Evolutionary conservation across 2,329 filamentous ascomycete genomes (phyloP).

Genomic region (Nannizziopsis arthrosporioides): DNA sequence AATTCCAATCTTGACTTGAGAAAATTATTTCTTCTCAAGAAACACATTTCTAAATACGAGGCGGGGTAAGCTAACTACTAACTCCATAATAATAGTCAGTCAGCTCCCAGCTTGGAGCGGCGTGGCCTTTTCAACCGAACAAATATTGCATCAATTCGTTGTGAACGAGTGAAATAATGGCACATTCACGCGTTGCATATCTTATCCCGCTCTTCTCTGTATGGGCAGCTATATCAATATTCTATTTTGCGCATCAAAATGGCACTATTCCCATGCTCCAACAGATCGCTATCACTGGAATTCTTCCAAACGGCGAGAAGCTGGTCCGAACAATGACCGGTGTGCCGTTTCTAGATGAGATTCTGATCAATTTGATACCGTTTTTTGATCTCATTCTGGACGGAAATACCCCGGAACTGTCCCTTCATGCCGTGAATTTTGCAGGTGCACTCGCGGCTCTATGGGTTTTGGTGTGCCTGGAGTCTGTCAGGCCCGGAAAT

Average conservation of each 20-base stretch:
- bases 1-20: too few species aligned
- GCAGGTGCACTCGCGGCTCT: slow-evolving; percentile 32
- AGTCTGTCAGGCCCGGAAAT: slow-evolving; percentile 30
- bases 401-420: slow-evolving; percentile 26
- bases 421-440: slow-evolving; percentile 30
- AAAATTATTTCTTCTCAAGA: too few species aligned
- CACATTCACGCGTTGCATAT: neutral
- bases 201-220: slow-evolving; percentile 23
- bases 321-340: slow-evolving; percentile 28
- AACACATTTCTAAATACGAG: too few species aligned
- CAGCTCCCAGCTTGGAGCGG: too few species aligned
- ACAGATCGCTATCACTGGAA: slow-evolving; percentile 18
- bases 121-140: too few species aligned
- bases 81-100: too few species aligned
- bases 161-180: neutral
- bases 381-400: slow-evolving; percentile 35
- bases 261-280: slow-evolving; percentile 20
- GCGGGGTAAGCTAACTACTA: too few species aligned
- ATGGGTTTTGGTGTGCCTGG: slow-evolving; percentile 36
- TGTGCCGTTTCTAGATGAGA: slow-evolving; percentile 23
- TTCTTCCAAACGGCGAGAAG: slow-evolving; percentile 20
- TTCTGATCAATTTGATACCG: slow-evolving; percentile 24
- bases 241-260: slow-evolving; percentile 26
- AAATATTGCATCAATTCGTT: too few species aligned
- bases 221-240: slow-evolving; percentile 22